These are phyloP conservation scores for Amaranthus cruentus DNA, from an alignment of 148 eudicot genomes.

Conservation along the genomic window DNA sequence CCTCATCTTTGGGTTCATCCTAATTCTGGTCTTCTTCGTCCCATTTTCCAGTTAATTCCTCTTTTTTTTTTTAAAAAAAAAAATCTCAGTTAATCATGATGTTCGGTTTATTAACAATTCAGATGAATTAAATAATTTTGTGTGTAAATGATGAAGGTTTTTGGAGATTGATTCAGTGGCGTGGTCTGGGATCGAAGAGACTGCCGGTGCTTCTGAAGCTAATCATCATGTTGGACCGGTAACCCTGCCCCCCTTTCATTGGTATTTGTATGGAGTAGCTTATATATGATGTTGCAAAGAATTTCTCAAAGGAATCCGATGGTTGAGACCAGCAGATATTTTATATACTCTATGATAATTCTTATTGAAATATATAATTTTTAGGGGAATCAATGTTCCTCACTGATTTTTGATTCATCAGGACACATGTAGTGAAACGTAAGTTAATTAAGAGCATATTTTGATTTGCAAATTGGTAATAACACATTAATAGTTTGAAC, in stretches of 20 bases:
- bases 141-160: constrained; percentile 40
- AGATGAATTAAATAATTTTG: background rate
- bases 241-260: background rate
- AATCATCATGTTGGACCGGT: constrained; percentile 83
- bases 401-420: too few species aligned
- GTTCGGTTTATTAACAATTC: background rate
- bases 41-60: constrained; percentile 54
- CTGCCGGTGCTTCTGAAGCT: constrained; percentile 47
- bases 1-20: constrained; percentile 68
- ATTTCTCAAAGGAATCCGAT: too few species aligned
- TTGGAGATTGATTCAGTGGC: constrained; percentile 62
- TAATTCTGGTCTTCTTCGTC: constrained; percentile 61
- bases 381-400: too few species aligned
- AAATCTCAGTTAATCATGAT: background rate
- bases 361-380: too few species aligned
- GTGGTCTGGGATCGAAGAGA: constrained; percentile 86
- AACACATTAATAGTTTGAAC: too few species aligned
- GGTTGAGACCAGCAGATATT: too few species aligned
- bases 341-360: too few species aligned
- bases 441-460: too few species aligned
- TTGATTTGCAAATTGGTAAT: too few species aligned
- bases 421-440: too few species aligned
- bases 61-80: background rate
- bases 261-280: background rate
- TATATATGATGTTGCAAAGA: background rate